These are phyloP conservation scores for Phytophthora chlamydospora DNA, from an alignment of 352 stramenopile genomes.

Conservation along the genomic window DNA sequence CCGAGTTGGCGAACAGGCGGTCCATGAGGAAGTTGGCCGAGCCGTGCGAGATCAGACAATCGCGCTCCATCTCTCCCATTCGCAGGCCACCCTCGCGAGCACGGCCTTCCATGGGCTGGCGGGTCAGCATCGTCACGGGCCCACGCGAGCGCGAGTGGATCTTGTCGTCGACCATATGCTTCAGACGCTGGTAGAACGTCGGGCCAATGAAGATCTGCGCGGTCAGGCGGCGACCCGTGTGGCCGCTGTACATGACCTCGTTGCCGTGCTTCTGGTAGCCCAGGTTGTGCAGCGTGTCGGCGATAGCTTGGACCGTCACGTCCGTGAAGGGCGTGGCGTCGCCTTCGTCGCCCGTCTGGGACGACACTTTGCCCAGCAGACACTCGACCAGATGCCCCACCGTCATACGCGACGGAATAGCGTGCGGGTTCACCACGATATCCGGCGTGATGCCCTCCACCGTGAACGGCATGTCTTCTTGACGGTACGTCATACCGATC, in stretches of 20 bases:
- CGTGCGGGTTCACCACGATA: conserved; percentile 99
- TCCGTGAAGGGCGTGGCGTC: conserved; percentile 99
- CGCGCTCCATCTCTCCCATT: conserved; percentile 99
- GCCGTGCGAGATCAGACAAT: conserved; percentile 99
- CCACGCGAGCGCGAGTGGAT: conserved; percentile 96
- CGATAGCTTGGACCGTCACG: conserved; percentile 98
- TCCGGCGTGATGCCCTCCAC: conserved; percentile 99
- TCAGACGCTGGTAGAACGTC: conserved; percentile 99
- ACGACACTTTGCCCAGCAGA: conserved; percentile 98
- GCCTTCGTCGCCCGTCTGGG: conserved; percentile 96
- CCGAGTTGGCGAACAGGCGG: conserved; percentile 99
- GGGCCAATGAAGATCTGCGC: conserved; percentile 99
- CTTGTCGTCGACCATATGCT: conserved; percentile 99
- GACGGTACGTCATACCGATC: conserved; percentile 99
- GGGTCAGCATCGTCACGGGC: conserved; percentile 98
- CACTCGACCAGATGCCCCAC: conserved; percentile 99
- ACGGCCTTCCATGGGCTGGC: conserved; percentile 99
- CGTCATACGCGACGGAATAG: conserved; percentile 99
- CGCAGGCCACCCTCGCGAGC: conserved; percentile 98
- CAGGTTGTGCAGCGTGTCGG: conserved; percentile 93
- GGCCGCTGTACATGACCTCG: conserved; percentile 99
- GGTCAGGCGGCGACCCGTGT: conserved; percentile 97
- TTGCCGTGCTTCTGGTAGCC: conserved; percentile 99
- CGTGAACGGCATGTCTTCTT: conserved; percentile 99
- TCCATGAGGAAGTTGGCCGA: conserved; percentile 99